phyloP scores from a whole-genome alignment of 257 asterid genomes.

The Solanum virginianum region DNA sequence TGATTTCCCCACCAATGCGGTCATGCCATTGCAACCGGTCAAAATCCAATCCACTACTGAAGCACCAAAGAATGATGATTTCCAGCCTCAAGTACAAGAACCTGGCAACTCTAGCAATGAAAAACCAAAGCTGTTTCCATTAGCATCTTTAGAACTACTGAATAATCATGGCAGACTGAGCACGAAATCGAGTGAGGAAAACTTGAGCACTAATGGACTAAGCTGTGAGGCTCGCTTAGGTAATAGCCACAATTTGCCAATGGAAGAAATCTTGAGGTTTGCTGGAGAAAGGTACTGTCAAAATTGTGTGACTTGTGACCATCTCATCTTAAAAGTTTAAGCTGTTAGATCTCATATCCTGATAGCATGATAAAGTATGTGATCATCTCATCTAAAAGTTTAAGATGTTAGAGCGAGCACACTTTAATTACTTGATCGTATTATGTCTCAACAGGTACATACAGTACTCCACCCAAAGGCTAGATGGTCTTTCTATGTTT shows the following conservation, averaged over 20 bases:
- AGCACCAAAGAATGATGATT: not conserved
- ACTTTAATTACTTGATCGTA: not conserved
- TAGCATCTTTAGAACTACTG: slow-evolving; percentile 23
- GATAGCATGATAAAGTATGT: not conserved
- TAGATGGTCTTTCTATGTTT: slow-evolving; percentile 36
- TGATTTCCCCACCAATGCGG: not conserved
- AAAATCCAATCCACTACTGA: not conserved
- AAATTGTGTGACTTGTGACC: not conserved
- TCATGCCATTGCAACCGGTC: not conserved
- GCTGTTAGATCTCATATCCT: not conserved
- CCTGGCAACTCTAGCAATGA: slow-evolving; percentile 1
- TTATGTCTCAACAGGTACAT: slow-evolving; percentile 14
- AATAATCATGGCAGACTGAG: slow-evolving; percentile 17
- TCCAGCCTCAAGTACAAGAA: slow-evolving; percentile 2
- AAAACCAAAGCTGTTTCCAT: slow-evolving; percentile 9
- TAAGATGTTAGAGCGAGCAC: not conserved
- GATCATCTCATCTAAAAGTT: not conserved
- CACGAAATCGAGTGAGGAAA: slow-evolving; percentile 5
- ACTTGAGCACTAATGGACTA: not conserved
- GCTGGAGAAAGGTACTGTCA: slow-evolving; percentile 32
- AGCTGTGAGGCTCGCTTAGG: not conserved
- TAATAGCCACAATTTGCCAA: slow-evolving; percentile 10
- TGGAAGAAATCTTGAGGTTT: slow-evolving; percentile 33
- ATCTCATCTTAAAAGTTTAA: not conserved
- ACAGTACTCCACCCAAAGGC: slow-evolving; percentile 32